Evolutionary conservation across 2,329 filamentous ascomycete species (phyloP), one percentile per base, ranked within the genome.

Genomic region (Sporothrix humicola): DNA sequence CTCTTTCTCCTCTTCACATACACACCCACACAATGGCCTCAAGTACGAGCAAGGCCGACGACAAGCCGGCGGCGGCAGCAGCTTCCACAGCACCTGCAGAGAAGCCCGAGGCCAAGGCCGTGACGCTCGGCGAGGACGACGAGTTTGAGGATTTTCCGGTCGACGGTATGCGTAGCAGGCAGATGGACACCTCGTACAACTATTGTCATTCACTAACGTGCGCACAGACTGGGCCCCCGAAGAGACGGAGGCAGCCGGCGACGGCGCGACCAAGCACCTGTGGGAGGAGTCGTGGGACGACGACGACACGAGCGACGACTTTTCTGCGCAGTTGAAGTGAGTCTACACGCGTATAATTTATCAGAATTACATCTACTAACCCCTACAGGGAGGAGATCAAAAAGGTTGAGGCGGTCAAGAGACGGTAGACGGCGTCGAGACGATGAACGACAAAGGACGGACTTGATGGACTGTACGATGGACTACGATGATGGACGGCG

Each of bases 211-310:
- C 15, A 15, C 10, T 48, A 10, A 42, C 54, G 10, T 17, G 26
- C 37, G 54, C 26, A 76, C 78, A 97, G 96, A 98, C 84, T 99
- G 96, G 96, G 87, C 91, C 71, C 91, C 94, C 82, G 94, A 97
- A 81, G 95, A 97, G 81, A 93, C 93, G 75, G 94, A 98, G 81
- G 92, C 91, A 73, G 92, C 92, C 1, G 71, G 72, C 73, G 87
- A 88, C 79, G 90, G 87, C 75, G 89, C 85, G 78, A 89, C 91
- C 74, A 87, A 86, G 76, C 95, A 98, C 85, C 86, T 99, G 72
- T 99, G 96, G 96, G 96, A 99, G 84, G 96, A 99, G 87, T 98
- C 94, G 87, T 99, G 96, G 96, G 96, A 99, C 81, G 96, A 99
- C 80, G 95, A 98, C 82, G 96, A 98, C 84, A 96, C 94, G 77